Percentiles rank a stretch among this genome's conserved stretches.
Evolutionary conservation across 805 yeast species (phyloP).

Genomic region (Zygosaccharomyces siamensis): DNA sequence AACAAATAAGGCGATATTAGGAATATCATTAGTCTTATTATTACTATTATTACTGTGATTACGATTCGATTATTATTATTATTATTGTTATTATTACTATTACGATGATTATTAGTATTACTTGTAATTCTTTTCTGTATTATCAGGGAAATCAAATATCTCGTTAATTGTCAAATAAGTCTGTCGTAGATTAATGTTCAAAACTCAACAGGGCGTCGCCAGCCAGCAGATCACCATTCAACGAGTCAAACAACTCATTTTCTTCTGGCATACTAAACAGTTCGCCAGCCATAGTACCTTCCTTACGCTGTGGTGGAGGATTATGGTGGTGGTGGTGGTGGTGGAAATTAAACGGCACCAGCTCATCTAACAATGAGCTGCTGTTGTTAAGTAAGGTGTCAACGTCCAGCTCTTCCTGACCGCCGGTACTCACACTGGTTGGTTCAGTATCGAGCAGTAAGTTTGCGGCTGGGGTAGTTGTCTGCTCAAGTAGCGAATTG

Average conservation of each 20-base stretch:
- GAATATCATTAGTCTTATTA: neutral
- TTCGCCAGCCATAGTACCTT: neutral
- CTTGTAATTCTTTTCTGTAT: neutral
- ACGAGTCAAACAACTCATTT: conserved; percentile 2
- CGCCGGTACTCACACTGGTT: conserved; percentile 1
- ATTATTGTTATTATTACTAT: neutral
- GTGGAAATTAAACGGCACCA: conserved; percentile 2
- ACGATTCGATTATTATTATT: neutral
- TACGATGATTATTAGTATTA: neutral
- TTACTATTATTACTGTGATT: neutral
- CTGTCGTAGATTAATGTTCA: neutral
- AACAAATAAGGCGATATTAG: neutral
- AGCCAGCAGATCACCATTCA: conserved; percentile 2
- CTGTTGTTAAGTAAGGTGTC: conserved; percentile 5
- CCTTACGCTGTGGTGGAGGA: neutral
- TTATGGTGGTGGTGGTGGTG: neutral
- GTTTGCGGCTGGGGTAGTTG: conserved; percentile 7
- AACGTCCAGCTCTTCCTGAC: conserved; percentile 2
- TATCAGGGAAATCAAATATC: neutral
- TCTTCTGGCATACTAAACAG: conserved; percentile 5
- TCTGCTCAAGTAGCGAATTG: conserved; percentile 14
- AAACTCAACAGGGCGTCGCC: conserved; percentile 4
- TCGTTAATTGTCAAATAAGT: neutral
- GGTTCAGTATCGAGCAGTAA: conserved; percentile 5
- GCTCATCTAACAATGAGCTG: conserved; percentile 4